These are phyloP conservation scores for Psilocybe sp. DNA, from an alignment of 768 basidiomycete species.

Conservation along the genomic window DNA sequence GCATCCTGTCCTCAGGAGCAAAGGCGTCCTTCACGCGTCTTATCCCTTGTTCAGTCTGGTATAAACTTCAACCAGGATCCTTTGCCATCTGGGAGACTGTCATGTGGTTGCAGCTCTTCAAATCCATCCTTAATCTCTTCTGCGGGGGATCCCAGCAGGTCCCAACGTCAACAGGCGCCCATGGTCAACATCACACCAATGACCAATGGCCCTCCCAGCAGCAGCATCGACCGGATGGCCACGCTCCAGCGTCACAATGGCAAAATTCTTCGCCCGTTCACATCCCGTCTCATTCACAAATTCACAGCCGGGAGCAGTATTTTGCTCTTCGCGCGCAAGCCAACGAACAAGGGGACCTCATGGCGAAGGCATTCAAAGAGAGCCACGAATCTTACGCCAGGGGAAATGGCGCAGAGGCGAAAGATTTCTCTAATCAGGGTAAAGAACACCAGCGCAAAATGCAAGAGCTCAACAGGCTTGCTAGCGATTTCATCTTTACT, in stretches of 20 bases:
- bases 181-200: conserved; percentile 9
- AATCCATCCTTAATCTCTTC: conserved; percentile 26
- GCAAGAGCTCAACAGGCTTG: conserved; percentile 76
- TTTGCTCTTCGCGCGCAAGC: conserved; percentile 69
- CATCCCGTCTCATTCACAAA: conserved; percentile 19
- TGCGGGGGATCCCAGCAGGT: conserved; percentile 13
- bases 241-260: conserved; percentile 9
- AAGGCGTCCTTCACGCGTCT: too few species aligned
- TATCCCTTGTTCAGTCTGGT: too few species aligned
- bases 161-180: background rate
- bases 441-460: conserved; percentile 77
- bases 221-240: conserved; percentile 12
- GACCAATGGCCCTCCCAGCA: conserved; percentile 11
- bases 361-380: conserved; percentile 67
- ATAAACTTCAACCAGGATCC: too few species aligned
- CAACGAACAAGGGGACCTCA: conserved; percentile 73
- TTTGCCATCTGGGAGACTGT: background rate
- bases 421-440: conserved; percentile 78
- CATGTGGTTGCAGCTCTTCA: conserved; percentile 27
- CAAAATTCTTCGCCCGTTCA: conserved; percentile 6
- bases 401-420: conserved; percentile 76
- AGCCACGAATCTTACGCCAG: conserved; percentile 73
- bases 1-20: too few species aligned
- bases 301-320: conserved; percentile 73
- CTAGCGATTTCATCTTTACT: conserved; percentile 84